These are phyloP conservation scores for Zygoascus flipseniorum DNA, from an alignment of 805 yeast species.

Conservation along the genomic window DNA sequence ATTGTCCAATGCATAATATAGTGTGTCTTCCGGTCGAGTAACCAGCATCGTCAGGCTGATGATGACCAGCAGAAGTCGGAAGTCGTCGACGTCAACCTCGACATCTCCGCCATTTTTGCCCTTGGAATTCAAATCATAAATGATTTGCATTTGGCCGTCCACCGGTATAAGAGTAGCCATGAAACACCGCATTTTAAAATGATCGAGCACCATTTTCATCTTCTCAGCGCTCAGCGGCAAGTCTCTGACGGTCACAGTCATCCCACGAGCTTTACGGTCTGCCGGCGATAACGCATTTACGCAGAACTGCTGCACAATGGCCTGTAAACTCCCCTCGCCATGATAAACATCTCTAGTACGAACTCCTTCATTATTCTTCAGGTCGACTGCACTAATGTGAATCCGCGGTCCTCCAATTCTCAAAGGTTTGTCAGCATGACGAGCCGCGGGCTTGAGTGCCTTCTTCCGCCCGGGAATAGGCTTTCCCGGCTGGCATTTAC, in stretches of 20 bases:
- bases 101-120: background rate
- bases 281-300: background rate
- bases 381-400: background rate
- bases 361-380: background rate
- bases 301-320: background rate
- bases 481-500: background rate
- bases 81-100: background rate
- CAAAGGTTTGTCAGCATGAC: background rate
- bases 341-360: background rate
- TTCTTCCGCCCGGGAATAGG: background rate
- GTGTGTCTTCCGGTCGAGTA: background rate
- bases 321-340: background rate
- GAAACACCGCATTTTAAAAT: background rate
- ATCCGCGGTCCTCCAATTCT: background rate
- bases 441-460: background rate
- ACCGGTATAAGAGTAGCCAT: background rate
- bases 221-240: background rate
- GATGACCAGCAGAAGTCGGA: background rate
- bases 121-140: background rate
- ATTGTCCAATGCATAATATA: background rate
- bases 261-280: background rate
- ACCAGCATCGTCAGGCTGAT: background rate
- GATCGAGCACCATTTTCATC: background rate
- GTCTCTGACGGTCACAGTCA: background rate
- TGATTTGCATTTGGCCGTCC: slow-evolving; percentile 59